Base-by-base conservation (phyloP, 495 filamentous ascomycete species). In the Halenospora varia region DNA sequence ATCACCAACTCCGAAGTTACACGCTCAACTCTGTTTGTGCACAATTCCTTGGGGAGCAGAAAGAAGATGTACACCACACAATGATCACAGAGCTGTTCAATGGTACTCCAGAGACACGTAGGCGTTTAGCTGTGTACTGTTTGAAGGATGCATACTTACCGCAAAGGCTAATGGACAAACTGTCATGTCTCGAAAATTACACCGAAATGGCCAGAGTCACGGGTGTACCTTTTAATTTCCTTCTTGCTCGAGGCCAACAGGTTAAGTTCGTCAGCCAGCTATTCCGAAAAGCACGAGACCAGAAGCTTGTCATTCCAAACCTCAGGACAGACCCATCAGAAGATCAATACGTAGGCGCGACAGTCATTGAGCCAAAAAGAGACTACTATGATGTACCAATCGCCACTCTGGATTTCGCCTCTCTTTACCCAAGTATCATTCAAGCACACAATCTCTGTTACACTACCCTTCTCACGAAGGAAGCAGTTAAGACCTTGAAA, bases 171-270 rank as follows among this genome's bases (percentile, higher is more conserved):
- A 90, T 99, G 83, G 94, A 99, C 70, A 99, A 99, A 65, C 77
- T 99, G 25, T 97, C 95, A 71, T 97, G 94, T 70, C 78, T 99
- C 24, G 87, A 96, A 67, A 99, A 99, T 70, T 97, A 97, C 65
- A 97, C 94, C 0, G 94, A 99, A 71, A 99, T 99, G 94, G 94
- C 94, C 41, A 94, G 94, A 82, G 94, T 99, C 67, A 99, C 94
- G 17, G 94, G 94, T 59, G 92, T 99, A 1, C 95, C 94, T 1
- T 99, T 97, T 78, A 96, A 95, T 65, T 97, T 87, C 66, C 82
- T 99, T 18, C 82, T 99, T 2, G 80, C 95, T 23, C 84, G 90
- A 68, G 94, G 94, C 46, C 94, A 99, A 67, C 94, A 99, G 69
- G 88, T 97, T 65, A 96, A 96, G 66, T 97, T 99, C 74, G 80